Evolutionary conservation across 1,284 basidiomycete genomes (phyloP).

Genomic region (Puccinia triticina): DNA sequence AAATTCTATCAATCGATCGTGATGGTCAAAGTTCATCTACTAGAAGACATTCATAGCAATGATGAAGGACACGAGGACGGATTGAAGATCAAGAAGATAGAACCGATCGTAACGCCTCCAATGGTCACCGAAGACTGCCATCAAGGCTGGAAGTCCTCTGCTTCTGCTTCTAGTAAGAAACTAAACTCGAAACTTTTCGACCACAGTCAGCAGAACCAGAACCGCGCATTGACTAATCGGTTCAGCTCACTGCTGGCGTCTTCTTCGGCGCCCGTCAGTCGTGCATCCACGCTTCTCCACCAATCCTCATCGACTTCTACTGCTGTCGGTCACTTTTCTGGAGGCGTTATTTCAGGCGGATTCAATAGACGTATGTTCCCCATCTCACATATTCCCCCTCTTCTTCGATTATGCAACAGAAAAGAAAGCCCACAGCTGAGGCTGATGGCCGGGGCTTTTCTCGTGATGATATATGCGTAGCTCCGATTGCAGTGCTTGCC

Average conservation of each 20-base stretch:
- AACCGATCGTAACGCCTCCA: not conserved
- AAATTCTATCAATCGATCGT: not conserved
- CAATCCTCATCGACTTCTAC: not conserved
- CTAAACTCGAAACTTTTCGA: not conserved
- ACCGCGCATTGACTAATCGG: not conserved
- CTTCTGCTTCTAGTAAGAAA: not conserved
- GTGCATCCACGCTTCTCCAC: not conserved
- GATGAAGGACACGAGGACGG: not conserved
- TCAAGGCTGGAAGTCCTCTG: not conserved
- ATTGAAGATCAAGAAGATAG: slow-evolving; percentile 3
- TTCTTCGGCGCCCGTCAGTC: not conserved
- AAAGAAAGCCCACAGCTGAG: not conserved
- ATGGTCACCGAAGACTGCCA: not conserved
- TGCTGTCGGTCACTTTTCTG: not conserved
- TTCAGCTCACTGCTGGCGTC: slow-evolving; percentile 9
- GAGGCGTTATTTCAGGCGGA: slow-evolving; percentile 28
- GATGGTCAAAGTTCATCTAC: slow-evolving; percentile 12
- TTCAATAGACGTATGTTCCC: slow-evolving; percentile 43
- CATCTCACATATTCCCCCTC: no score
- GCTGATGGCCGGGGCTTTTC: not conserved
- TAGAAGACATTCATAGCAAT: not conserved
- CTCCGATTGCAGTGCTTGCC: slow-evolving; percentile 40
- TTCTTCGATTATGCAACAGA: not conserved
- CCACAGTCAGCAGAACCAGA: not conserved
- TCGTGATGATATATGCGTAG: not conserved